Conservation (phyloP, 805 yeast species). For the Saitoella complicata region DNA sequence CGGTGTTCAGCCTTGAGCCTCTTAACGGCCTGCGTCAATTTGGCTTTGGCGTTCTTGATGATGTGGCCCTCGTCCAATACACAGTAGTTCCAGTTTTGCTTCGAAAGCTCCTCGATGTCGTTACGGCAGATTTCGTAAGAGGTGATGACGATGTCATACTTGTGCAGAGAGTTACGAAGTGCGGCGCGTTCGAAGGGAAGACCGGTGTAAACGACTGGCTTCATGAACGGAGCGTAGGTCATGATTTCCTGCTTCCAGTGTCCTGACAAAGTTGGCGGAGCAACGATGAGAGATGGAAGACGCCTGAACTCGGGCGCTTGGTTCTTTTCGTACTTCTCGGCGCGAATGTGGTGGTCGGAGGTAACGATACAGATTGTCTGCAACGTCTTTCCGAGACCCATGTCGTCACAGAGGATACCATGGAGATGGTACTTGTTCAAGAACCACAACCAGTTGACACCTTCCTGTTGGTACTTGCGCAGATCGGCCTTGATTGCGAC, state of each 20-base stretch:
- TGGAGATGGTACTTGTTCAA: conserved; percentile 87
- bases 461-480: conserved; percentile 93
- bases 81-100: conserved; percentile 72
- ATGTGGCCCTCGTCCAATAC: conserved; percentile 96
- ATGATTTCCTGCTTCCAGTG: conserved; percentile 96
- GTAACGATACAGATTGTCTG: conserved; percentile 96
- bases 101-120: conserved; percentile 50
- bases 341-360: conserved; percentile 81
- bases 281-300: conserved; percentile 71
- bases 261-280: conserved; percentile 96
- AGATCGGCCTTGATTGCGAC: conserved; percentile 83
- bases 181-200: conserved; percentile 56
- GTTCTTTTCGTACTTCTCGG: conserved; percentile 47
- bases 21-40: conserved; percentile 78
- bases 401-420: conserved; percentile 96
- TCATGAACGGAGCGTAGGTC: conserved; percentile 77
- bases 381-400: conserved; percentile 95
- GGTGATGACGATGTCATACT: conserved; percentile 76
- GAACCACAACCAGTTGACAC: conserved; percentile 95
- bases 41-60: conserved; percentile 79
- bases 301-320: conserved; percentile 49
- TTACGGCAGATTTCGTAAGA: conserved; percentile 94
- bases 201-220: conserved; percentile 82
- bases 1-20: conserved; percentile 72
- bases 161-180: conserved; percentile 34